A percentile compares a stretch with the other conserved stretches of the same genome.
Evolutionary conservation across 192 early-diverging fungal species (phyloP).

Genomic region (Coemansia sp.): DNA sequence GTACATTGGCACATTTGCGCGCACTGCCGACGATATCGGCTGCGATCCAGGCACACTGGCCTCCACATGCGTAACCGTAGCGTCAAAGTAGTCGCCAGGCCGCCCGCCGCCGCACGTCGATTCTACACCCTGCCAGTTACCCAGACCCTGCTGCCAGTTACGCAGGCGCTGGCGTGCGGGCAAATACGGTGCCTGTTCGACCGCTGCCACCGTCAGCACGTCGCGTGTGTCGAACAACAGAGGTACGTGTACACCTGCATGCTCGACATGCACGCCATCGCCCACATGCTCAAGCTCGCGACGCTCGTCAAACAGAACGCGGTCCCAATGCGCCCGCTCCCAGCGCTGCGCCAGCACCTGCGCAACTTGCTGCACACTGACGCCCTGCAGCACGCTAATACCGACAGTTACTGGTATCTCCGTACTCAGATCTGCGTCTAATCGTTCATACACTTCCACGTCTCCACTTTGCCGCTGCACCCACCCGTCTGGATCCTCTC

Average conservation of each 20-base stretch:
- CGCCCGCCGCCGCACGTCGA: neutral
- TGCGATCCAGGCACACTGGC: constrained; percentile 51
- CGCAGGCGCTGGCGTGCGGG: constrained; percentile 36
- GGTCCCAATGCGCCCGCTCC: constrained; percentile 20
- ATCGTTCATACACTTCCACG: constrained; percentile 21
- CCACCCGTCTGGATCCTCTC: constrained; percentile 9
- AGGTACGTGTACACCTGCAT: constrained; percentile 26
- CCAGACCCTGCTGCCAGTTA: constrained; percentile 23
- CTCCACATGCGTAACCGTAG: constrained; percentile 39
- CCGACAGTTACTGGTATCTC: constrained; percentile 43
- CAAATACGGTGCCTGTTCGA: constrained; percentile 23
- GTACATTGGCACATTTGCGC: constrained; percentile 30
- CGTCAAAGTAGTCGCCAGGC: constrained; percentile 31
- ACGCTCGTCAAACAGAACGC: constrained; percentile 21
- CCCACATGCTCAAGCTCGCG: constrained; percentile 27
- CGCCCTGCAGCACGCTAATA: constrained; percentile 24
- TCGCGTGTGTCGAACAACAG: constrained; percentile 37
- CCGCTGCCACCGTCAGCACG: constrained; percentile 26
- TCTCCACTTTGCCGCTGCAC: constrained; percentile 3
- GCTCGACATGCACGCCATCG: constrained; percentile 18
- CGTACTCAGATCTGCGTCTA: constrained; percentile 13
- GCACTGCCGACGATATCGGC: constrained; percentile 28
- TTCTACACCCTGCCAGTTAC: neutral
- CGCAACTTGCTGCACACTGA: constrained; percentile 5
- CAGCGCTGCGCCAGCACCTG: constrained; percentile 18